Evolutionary conservation across 495 filamentous ascomycete species (phyloP).

Genomic region (Penicillium lividum): DNA sequence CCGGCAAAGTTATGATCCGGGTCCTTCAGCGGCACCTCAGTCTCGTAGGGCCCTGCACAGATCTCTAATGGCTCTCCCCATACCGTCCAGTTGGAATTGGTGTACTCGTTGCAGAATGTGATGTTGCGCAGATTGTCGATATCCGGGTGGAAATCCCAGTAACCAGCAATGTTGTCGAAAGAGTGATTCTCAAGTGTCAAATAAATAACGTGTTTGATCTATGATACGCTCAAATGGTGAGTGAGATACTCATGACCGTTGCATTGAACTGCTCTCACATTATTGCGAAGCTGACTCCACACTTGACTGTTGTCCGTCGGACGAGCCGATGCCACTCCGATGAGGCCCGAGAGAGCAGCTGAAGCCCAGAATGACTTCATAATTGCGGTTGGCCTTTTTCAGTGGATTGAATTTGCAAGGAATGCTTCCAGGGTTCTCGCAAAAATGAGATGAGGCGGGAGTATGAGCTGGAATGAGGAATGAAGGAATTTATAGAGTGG

Average conservation of each 20-base stretch:
- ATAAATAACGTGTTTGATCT: constrained; percentile 50
- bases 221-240: background rate
- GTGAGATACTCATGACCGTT: background rate
- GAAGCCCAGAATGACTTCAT: constrained; percentile 25
- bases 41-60: constrained; percentile 41
- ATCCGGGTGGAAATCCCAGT: constrained; percentile 43
- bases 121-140: constrained; percentile 42
- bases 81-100: constrained; percentile 46
- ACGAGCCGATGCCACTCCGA: constrained; percentile 17
- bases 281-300: constrained; percentile 33
- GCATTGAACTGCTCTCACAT: constrained; percentile 19
- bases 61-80: constrained; percentile 42
- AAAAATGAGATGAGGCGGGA: background rate
- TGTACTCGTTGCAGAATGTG: constrained; percentile 44
- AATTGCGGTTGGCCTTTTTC: background rate
- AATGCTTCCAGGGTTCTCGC: background rate
- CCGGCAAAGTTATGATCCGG: constrained; percentile 48
- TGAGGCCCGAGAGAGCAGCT: constrained; percentile 18
- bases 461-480: background rate
- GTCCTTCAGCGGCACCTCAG: constrained; percentile 41
- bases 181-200: constrained; percentile 50
- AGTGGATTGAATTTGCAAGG: background rate
- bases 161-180: constrained; percentile 48
- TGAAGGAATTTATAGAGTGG: background rate
- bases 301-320: constrained; percentile 18